A percentile compares a stretch with the other conserved stretches of the same genome.
These are phyloP conservation scores for Kluyveromyces siamensis DNA, from an alignment of 805 yeast genomes.

Conservation along the genomic window DNA sequence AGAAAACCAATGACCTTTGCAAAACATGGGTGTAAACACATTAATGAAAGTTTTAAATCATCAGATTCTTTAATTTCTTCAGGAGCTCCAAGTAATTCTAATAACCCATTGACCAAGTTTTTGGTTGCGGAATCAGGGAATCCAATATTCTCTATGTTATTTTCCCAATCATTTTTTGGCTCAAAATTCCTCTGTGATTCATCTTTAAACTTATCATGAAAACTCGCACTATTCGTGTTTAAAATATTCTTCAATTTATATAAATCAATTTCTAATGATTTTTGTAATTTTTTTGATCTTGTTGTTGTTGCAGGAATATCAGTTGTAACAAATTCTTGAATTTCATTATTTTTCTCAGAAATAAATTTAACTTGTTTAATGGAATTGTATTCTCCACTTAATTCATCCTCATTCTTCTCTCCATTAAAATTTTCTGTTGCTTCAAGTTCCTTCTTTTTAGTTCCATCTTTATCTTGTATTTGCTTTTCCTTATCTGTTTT, in stretches of 20 bases:
- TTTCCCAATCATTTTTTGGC: not conserved
- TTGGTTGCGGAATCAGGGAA: slow-evolving; percentile 1
- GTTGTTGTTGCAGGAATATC: not conserved
- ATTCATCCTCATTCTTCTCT: not conserved
- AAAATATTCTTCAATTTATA: too few species aligned
- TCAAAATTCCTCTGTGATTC: not conserved
- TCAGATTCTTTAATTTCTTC: not conserved
- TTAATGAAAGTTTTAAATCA: slow-evolving; percentile 1
- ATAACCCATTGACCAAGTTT: not conserved
- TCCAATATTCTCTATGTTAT: not conserved
- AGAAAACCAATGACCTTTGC: not conserved
- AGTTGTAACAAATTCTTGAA: not conserved
- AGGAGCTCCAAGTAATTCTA: slow-evolving; percentile 2
- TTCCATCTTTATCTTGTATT: too few species aligned
- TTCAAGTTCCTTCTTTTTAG: not conserved
- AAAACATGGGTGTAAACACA: slow-evolving; percentile 1
- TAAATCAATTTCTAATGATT: not conserved
- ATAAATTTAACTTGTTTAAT: not conserved
- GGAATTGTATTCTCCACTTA: not conserved
- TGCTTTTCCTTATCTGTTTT: not conserved
- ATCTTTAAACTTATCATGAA: too few species aligned
- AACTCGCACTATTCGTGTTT: not conserved
- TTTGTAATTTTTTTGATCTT: not conserved
- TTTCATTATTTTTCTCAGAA: not conserved
- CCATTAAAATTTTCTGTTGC: not conserved